phyloP scores from a whole-genome alignment of 2,329 filamentous ascomycete genomes.

The Aspergillus pseudoviridinutans region DNA sequence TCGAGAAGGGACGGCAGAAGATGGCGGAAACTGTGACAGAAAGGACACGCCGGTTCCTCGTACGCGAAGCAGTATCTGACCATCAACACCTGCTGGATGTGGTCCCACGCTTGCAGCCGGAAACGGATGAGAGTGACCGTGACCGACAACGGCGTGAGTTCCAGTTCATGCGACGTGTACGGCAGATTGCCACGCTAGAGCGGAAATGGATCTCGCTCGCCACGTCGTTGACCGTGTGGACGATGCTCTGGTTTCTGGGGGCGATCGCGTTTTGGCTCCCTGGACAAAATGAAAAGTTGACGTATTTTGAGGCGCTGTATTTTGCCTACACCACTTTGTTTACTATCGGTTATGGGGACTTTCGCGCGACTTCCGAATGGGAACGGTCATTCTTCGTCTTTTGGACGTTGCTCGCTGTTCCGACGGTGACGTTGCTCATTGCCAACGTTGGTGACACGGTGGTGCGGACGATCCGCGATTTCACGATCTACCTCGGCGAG shows the following conservation, averaged over 20 bases:
- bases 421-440: slow-evolving; percentile 39
- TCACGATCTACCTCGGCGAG: slow-evolving; percentile 54
- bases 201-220: slow-evolving; percentile 41
- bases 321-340: slow-evolving; percentile 37
- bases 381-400: slow-evolving; percentile 38
- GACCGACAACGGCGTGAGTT: slow-evolving; percentile 35
- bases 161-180: slow-evolving; percentile 45
- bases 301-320: slow-evolving; percentile 37
- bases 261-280: slow-evolving; percentile 35
- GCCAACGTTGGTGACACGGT: slow-evolving; percentile 37
- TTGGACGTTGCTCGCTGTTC: slow-evolving; percentile 39
- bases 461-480: slow-evolving; percentile 51
- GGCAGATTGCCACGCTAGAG: slow-evolving; percentile 38
- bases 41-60: slow-evolving; percentile 28
- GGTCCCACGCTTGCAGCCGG: slow-evolving; percentile 12
- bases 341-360: slow-evolving; percentile 40
- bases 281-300: slow-evolving; percentile 28
- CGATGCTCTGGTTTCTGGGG: slow-evolving; percentile 43
- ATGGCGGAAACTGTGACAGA: slow-evolving; percentile 32
- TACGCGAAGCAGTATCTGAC: slow-evolving; percentile 21
- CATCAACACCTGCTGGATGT: slow-evolving; percentile 11
- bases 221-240: slow-evolving; percentile 36
- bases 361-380: slow-evolving; percentile 30
- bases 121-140: slow-evolving; percentile 15
- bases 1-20: slow-evolving; percentile 37